Evolutionary conservation across 23 red algal genomes (phyloP).

Genomic region (Chondrus crispus): DNA sequence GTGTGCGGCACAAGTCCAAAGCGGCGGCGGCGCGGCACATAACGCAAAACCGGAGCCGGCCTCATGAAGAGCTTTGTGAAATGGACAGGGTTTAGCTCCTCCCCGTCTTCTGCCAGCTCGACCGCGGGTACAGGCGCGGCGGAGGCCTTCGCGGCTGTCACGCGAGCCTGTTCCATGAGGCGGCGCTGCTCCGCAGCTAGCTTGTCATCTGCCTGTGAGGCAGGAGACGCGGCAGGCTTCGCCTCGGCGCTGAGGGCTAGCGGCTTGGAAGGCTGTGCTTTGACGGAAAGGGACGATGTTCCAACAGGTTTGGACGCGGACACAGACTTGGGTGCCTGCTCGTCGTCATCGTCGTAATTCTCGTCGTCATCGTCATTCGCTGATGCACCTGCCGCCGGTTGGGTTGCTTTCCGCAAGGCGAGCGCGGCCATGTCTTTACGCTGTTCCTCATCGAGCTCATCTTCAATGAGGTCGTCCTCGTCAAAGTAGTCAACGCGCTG

Average conservation of each 20-base stretch:
- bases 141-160: not conserved
- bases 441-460: slow-evolving; percentile 50
- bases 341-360: slow-evolving; percentile 30
- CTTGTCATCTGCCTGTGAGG: not conserved
- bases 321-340: too few relatives aligned
- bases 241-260: not conserved
- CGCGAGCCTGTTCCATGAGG: slow-evolving; percentile 34
- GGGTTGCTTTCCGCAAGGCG: slow-evolving; percentile 2
- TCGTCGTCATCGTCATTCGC: slow-evolving; percentile 65
- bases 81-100: slow-evolving; percentile 21
- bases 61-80: slow-evolving; percentile 35
- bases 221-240: not conserved
- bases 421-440: slow-evolving; percentile 24
- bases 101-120: not conserved
- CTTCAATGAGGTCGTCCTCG: slow-evolving; percentile 40
- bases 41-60: slow-evolving; percentile 2
- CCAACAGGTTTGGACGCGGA: not conserved
- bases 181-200: slow-evolving; percentile 12
- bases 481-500: slow-evolving; percentile 34
- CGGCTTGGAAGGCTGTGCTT: not conserved
- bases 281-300: not conserved
- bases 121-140: not conserved
- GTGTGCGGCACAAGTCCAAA: slow-evolving; percentile 20
- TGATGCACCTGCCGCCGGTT: too few relatives aligned
- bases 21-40: slow-evolving; percentile 3